These are phyloP conservation scores for Colletotrichum caudatum DNA, from an alignment of 2,329 filamentous ascomycete genomes.

Conservation along the genomic window DNA sequence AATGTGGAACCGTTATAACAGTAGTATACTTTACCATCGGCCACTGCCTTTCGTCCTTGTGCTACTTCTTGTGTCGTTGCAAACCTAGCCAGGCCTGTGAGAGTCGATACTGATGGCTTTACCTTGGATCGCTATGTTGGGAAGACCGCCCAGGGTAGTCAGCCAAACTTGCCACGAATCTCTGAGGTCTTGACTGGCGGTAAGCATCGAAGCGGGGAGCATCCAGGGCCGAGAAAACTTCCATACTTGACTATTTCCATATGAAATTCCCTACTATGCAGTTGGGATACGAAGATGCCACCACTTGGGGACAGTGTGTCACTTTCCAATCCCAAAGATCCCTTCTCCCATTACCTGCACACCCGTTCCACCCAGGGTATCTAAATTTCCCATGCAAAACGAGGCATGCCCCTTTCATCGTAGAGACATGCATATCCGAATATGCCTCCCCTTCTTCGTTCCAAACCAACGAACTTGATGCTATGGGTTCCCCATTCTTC, in stretches of 20 bases:
- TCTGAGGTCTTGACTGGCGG: not conserved
- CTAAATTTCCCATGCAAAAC: constrained; percentile 32
- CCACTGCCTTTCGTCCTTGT: not conserved
- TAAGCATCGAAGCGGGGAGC: not conserved
- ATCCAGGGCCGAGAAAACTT: not conserved
- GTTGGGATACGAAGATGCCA: constrained; percentile 19
- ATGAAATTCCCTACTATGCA: not conserved
- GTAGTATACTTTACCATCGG: not conserved
- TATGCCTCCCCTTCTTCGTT: constrained; percentile 2
- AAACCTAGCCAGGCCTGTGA: too few species aligned
- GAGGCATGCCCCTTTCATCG: constrained; percentile 4
- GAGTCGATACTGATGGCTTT: not conserved
- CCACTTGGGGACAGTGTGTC: constrained; percentile 20
- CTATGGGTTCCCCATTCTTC: not conserved
- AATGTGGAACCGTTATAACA: not conserved
- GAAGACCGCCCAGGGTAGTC: not conserved
- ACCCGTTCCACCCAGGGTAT: constrained; percentile 37
- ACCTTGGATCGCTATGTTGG: not conserved
- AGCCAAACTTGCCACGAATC: not conserved
- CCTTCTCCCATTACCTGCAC: constrained; percentile 27
- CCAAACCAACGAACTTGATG: not conserved
- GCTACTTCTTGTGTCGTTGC: not conserved
- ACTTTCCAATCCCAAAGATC: constrained; percentile 3
- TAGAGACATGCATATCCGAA: not conserved
- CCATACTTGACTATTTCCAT: not conserved